Evolutionary conservation across 176 grass and related monocot species (phyloP), one percentile per base, ranked within the genome.

Genomic region (Carex littledalei): DNA sequence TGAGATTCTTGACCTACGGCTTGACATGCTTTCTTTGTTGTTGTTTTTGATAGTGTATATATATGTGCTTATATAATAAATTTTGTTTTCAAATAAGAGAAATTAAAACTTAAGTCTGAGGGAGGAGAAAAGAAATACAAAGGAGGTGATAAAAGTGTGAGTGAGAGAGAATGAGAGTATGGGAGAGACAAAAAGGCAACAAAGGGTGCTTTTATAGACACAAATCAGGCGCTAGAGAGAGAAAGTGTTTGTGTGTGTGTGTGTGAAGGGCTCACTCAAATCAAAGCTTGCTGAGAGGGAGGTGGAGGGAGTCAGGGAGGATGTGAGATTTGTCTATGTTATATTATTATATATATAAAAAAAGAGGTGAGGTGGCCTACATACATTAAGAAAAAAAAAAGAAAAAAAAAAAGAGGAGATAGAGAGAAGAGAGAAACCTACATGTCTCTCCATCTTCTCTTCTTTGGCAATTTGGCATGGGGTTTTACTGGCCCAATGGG

Each of bases 1-100:
- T 5, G 87, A 90, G 87, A 97, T 92, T 68, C 90, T 88, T 37
- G 94, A 88, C 90, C 94, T 90, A 16, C 90, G 39, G 90, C 87
- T 87, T 22, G 94, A 97, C 94, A 97, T 97, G 50, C 20, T 87
- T 24, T 76, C 66, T 69, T 18, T 69, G 32, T 39, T 67, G 15
- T 15, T 35, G 26, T 34, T 67, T 32, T 32, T 66, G 26, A 14
- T 15, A 15, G 24, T 29, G 12, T 66, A 32, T 31, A 14, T 16
- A 14, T 37, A 3, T 35, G 64, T 67, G 65, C 18, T 20, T 60
- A 6, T 39, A 39, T 39, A 60, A 60, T 60, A 5, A 60, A 60
- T 35, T 24, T 14, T 50, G 4, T 74, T 12, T 74, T 12, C 3
- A 24, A 50, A 24, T 3, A 64, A 82, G 34, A 12, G 31, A 37